A percentile compares a stretch with the other conserved stretches of the same genome.
Conservation (phyloP, 495 filamentous ascomycete genomes). For the Lichenothelia convexa region DNA sequence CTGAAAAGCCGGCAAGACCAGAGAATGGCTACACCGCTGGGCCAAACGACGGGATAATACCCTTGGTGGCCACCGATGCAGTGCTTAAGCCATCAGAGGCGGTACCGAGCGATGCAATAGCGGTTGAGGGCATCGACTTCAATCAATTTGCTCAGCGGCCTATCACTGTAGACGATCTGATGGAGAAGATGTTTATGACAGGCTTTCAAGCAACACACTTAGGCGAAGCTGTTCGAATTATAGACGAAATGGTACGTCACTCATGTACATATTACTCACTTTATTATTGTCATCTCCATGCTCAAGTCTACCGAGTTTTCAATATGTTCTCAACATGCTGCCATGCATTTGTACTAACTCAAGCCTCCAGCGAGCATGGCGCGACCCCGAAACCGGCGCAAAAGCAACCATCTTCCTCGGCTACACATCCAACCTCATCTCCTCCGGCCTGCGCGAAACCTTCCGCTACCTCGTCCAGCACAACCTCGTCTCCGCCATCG, state of each 20-base stretch:
- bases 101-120: constrained; percentile 50
- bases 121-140: constrained; percentile 81
- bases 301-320: no score
- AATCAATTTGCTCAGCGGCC: constrained; percentile 51
- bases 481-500: constrained; percentile 74
- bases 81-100: constrained; percentile 79
- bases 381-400: constrained; percentile 50
- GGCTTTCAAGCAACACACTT: constrained; percentile 86
- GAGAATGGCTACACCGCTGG: constrained; percentile 2
- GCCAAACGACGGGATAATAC: no score
- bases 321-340: no score
- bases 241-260: constrained; percentile 73
- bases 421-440: constrained; percentile 93
- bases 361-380: constrained; percentile 43
- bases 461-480: constrained; percentile 85
- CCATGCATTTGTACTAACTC: background rate
- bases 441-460: constrained; percentile 79
- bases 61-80: constrained; percentile 54
- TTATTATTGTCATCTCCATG: background rate
- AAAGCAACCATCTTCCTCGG: constrained; percentile 88
- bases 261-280: background rate
- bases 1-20: background rate
- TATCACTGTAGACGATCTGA: constrained; percentile 70
- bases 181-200: constrained; percentile 65
- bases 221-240: constrained; percentile 64